These are phyloP conservation scores for Microsporum canis DNA, from an alignment of 2,329 filamentous ascomycete species.

Conservation along the genomic window DNA sequence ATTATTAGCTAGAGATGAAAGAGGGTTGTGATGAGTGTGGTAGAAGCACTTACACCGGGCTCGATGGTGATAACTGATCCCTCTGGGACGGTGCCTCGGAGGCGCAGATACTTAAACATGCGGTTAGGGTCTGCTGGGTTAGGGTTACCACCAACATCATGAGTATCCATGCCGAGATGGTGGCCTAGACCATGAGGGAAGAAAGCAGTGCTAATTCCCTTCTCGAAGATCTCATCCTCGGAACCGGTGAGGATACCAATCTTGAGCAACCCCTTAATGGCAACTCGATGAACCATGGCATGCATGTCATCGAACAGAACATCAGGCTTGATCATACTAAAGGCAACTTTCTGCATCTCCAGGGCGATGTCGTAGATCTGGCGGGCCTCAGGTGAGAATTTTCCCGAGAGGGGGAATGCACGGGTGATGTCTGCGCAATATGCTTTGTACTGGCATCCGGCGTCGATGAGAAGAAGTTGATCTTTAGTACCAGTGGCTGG, in stretches of 20 bases:
- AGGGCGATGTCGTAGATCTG: conserved; percentile 68
- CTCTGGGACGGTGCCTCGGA: conserved; percentile 62
- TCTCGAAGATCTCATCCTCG: conserved; percentile 60
- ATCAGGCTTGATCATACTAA: conserved; percentile 57
- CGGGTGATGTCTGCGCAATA: conserved; percentile 88
- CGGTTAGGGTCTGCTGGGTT: conserved; percentile 68
- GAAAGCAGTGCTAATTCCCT: conserved; percentile 76
- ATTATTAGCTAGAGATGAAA: neutral
- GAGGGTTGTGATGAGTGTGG: neutral
- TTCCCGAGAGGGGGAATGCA: conserved; percentile 66
- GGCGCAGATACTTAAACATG: conserved; percentile 77
- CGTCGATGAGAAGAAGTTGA: conserved; percentile 72
- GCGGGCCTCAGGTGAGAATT: conserved; percentile 56
- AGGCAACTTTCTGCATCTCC: conserved; percentile 67
- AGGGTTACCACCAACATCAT: conserved; percentile 64
- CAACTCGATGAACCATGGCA: conserved; percentile 59
- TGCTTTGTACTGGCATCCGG: conserved; percentile 70
- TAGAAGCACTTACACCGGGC: conserved; percentile 55
- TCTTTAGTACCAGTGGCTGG: conserved; percentile 32
- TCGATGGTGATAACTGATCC: conserved; percentile 88
- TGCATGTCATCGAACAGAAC: conserved; percentile 62
- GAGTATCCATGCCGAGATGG: conserved; percentile 85
- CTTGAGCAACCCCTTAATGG: conserved; percentile 56
- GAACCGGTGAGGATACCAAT: conserved; percentile 59
- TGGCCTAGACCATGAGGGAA: conserved; percentile 87